A percentile compares a stretch with the other conserved stretches of the same genome.
Conservation (phyloP, 352 stramenopile genomes). For the Pythium scleroteichum region DNA sequence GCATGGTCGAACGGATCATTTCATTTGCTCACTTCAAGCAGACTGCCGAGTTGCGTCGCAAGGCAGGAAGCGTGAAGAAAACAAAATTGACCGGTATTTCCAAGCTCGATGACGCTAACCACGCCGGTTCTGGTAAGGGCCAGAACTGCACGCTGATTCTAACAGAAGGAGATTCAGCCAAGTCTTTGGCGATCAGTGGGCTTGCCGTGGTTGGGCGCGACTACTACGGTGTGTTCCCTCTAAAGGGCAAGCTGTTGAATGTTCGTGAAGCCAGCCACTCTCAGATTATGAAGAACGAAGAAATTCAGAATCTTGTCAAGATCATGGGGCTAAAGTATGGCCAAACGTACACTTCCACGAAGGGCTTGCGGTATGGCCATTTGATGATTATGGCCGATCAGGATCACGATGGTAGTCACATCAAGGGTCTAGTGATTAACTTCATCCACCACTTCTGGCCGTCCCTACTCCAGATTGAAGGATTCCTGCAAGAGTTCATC, state of each 20-base stretch:
- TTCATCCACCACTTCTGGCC: slow-evolving; percentile 99
- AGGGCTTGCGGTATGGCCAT: slow-evolving; percentile 93
- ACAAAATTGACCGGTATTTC: slow-evolving; percentile 89
- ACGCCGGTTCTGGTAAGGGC: slow-evolving; percentile 89
- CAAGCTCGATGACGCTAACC: slow-evolving; percentile 98
- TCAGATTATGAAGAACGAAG: slow-evolving; percentile 97
- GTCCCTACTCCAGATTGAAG: slow-evolving; percentile 90
- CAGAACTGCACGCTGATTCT: slow-evolving; percentile 98
- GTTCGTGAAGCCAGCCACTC: slow-evolving; percentile 97
- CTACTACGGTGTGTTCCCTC: slow-evolving; percentile 97
- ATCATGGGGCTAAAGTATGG: slow-evolving; percentile 98
- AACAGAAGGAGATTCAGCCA: slow-evolving; percentile 99
- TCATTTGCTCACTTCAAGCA: slow-evolving; percentile 93
- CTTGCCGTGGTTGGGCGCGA: slow-evolving; percentile 95
- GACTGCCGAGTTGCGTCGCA: slow-evolving; percentile 88
- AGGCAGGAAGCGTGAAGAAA: slow-evolving; percentile 79
- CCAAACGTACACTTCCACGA: slow-evolving; percentile 91
- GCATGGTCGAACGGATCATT: slow-evolving; percentile 89
- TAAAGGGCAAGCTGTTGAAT: slow-evolving; percentile 98
- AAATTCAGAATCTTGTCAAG: slow-evolving; percentile 96
- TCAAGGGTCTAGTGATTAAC: slow-evolving; percentile 99
- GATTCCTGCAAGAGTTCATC: slow-evolving; percentile 95
- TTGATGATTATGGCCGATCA: slow-evolving; percentile 99
- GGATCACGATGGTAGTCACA: slow-evolving; percentile 98
- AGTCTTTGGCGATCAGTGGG: slow-evolving; percentile 96